Base-by-base conservation (phyloP, 306 rosid genomes). In the Morella rubra region DNA sequence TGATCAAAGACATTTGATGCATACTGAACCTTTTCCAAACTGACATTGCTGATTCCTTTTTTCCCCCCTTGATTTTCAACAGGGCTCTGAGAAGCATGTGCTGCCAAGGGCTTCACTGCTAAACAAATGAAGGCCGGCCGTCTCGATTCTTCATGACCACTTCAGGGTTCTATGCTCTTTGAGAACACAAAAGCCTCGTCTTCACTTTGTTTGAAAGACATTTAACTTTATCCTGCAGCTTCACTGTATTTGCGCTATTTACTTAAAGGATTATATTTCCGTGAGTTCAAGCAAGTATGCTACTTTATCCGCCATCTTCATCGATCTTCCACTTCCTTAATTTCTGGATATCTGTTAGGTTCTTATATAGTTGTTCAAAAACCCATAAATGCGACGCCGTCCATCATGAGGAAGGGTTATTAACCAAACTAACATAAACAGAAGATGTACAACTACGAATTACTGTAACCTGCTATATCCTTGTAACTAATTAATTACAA, bases 1-100 rank as follows among this genome's bases (percentile, higher is more conserved):
- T n/a, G n/a, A n/a, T n/a, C n/a, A n/a, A n/a, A n/a, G n/a, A 32
- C 37, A 32, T 32, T 32, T 32, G 37, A 32, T 32, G 37, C 37
- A 32, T 32, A 32, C 2, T 32, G 37, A 3, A 32, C 37, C 37
- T 32, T 32, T 32, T 32, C 3, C 37, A 27, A 59, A 22, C 7
- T 59, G 4, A 41, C 18, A 16, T 68, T 18, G 12, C 32, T 68
- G 54, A 18, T 68, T 68, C 32, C 52, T 15, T 19, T 5, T 16
- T n/a, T 9, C 10, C n/a, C 19, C 0, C 5, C 12, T 18, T 83
- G 10, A 69, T 66, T 69, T 7, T 20, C 45, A 72, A 80, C 83
- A 94, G 97, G 93, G 86, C 11, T 81, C 89, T 74, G 96, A 84
- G 88, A 91, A 91, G 81, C 91, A 82, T 83, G 83, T 86, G 56